These are phyloP conservation scores for Cucumis hystrix DNA, from an alignment of 306 rosid species.

Conservation along the genomic window DNA sequence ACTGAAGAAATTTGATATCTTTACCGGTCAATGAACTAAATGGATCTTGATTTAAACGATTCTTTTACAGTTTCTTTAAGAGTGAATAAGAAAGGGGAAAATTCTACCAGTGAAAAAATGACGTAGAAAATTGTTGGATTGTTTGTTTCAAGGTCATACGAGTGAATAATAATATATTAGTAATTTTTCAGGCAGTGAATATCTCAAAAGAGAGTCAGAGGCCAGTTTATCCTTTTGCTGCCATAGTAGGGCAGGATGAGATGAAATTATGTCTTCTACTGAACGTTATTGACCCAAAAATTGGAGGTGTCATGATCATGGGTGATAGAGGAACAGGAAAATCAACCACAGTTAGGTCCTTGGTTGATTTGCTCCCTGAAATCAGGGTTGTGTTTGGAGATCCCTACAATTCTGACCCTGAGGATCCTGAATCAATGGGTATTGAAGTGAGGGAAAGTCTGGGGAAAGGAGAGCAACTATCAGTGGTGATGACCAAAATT, in stretches of 20 bases:
- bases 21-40: background rate
- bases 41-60: background rate
- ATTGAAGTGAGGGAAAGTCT: slow-evolving; percentile 62
- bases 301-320: slow-evolving; percentile 98
- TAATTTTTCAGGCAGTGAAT: slow-evolving; percentile 39
- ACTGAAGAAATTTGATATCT: background rate
- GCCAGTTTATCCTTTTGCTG: slow-evolving; percentile 88
- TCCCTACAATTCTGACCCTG: slow-evolving; percentile 89
- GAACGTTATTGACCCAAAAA: slow-evolving; percentile 89
- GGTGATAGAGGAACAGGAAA: slow-evolving; percentile 95
- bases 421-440: slow-evolving; percentile 90
- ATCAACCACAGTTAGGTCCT: slow-evolving; percentile 75
- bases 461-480: slow-evolving; percentile 49
- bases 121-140: background rate
- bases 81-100: background rate
- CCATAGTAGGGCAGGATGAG: slow-evolving; percentile 96
- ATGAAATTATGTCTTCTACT: slow-evolving; percentile 90
- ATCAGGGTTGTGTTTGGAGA: slow-evolving; percentile 73
- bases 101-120: background rate
- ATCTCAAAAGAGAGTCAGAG: slow-evolving; percentile 51
- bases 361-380: slow-evolving; percentile 89
- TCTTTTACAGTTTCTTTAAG: background rate
- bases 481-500: slow-evolving; percentile 52
- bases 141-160: background rate
- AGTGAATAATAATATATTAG: background rate